Evolutionary conservation across 305 asterid species (phyloP).

Genomic region (Andrographis paniculata): DNA sequence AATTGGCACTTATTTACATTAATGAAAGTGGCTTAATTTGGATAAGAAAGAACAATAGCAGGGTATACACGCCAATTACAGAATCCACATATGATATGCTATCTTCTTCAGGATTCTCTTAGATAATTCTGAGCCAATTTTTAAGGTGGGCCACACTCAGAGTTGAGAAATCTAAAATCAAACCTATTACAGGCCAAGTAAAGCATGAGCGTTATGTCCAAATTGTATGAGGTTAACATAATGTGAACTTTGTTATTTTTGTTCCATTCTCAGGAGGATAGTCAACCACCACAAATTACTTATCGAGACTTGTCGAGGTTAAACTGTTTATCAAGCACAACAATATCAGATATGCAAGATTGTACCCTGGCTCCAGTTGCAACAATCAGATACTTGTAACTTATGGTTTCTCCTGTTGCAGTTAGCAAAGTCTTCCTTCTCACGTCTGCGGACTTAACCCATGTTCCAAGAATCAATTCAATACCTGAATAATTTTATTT

Average conservation of each 20-base stretch:
- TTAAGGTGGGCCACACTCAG: too few relatives aligned
- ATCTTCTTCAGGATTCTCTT: not conserved
- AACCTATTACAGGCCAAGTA: not conserved
- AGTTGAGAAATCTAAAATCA: not conserved
- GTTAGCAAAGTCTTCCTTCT: slow-evolving; percentile 76
- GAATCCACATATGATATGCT: not conserved
- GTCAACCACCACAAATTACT: not conserved
- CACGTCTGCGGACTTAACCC: slow-evolving; percentile 75
- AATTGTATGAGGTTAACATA: too few relatives aligned
- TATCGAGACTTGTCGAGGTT: slow-evolving; percentile 8
- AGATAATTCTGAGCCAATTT: not conserved
- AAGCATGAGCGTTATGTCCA: too few relatives aligned
- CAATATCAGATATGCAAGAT: slow-evolving; percentile 21
- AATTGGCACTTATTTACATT: not conserved
- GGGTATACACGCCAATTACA: too few relatives aligned
- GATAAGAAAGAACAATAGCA: not conserved
- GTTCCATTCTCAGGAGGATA: not conserved
- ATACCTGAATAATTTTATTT: slow-evolving; percentile 44
- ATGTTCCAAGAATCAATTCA: slow-evolving; percentile 84
- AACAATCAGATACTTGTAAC: slow-evolving; percentile 85
- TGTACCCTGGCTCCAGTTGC: slow-evolving; percentile 99
- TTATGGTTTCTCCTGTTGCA: slow-evolving; percentile 88
- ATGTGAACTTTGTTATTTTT: not conserved
- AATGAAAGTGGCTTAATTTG: not conserved
- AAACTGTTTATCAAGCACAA: slow-evolving; percentile 18